Conservation (phyloP, 768 basidiomycete genomes). For the Rhodotorula kratochvilovae region DNA sequence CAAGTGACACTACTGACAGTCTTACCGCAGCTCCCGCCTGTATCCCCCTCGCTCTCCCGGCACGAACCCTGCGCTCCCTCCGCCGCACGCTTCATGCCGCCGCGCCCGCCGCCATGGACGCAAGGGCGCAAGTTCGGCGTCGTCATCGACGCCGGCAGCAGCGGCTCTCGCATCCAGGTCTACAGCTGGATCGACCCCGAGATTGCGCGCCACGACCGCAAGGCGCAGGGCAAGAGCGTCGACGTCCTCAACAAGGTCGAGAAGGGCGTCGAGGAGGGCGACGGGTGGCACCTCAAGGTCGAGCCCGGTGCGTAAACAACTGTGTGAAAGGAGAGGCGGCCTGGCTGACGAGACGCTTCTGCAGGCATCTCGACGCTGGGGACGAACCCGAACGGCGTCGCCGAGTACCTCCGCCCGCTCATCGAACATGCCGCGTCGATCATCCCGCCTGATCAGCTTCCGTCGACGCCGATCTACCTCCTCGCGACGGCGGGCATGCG, state of each 20-base stretch:
- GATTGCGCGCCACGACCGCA: conserved; percentile 56
- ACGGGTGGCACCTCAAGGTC: conserved; percentile 83
- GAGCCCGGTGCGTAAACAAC: conserved; percentile 57
- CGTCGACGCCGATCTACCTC: conserved; percentile 82
- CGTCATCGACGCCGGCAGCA: conserved; percentile 97
- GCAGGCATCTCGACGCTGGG: conserved; percentile 82
- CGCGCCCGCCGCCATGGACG: conserved; percentile 20
- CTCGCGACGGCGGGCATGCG: conserved; percentile 98
- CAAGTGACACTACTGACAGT: no score
- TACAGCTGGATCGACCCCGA: conserved; percentile 92
- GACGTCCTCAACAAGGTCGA: conserved; percentile 74
- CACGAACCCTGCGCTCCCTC: background rate
- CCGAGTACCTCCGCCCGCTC: conserved; percentile 71
- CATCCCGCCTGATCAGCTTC: conserved; percentile 79
- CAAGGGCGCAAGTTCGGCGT: conserved; percentile 70
- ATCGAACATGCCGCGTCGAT: conserved; percentile 73
- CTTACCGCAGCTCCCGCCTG: no score
- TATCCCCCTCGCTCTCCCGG: background rate
- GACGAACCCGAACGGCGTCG: conserved; percentile 64
- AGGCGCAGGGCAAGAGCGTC: conserved; percentile 52
- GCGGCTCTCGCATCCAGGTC: conserved; percentile 89
- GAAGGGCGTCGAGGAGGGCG: conserved; percentile 75
- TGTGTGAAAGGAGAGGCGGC: background rate
- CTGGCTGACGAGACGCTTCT: background rate
- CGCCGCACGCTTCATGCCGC: conserved; percentile 10